These are phyloP conservation scores for Ogataea saltuana DNA, from an alignment of 805 yeast species.

Conservation along the genomic window DNA sequence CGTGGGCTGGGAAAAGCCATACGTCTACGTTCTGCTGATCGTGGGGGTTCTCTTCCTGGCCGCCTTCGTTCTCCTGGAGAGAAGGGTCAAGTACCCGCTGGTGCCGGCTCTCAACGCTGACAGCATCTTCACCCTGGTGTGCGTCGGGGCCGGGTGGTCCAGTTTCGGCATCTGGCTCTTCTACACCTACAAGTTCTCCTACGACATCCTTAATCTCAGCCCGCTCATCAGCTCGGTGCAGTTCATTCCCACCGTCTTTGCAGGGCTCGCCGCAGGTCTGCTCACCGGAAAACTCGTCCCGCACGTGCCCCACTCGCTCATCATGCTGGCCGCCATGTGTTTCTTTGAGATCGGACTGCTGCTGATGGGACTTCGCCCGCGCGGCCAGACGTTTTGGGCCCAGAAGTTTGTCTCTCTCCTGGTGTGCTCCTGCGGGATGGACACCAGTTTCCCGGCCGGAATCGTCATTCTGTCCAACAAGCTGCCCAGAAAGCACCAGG, in stretches of 20 bases:
- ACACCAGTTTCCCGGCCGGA: conserved; percentile 74
- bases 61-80: conserved; percentile 52
- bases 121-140: conserved; percentile 48
- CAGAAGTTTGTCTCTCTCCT: conserved; percentile 57
- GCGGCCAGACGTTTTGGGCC: conserved; percentile 58
- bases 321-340: conserved; percentile 50
- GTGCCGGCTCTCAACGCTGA: conserved; percentile 44
- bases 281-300: conserved; percentile 50
- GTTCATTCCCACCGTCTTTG: conserved; percentile 46
- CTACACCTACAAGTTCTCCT: conserved; percentile 54
- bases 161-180: conserved; percentile 75
- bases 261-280: conserved; percentile 59
- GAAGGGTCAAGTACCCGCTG: conserved; percentile 34
- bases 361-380: conserved; percentile 57
- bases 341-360: conserved; percentile 57
- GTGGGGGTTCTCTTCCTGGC: conserved; percentile 46
- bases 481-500: conserved; percentile 66
- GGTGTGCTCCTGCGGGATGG: conserved; percentile 72
- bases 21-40: conserved; percentile 56
- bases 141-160: conserved; percentile 71
- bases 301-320: conserved; percentile 47
- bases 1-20: conserved; percentile 64
- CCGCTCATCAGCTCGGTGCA: conserved; percentile 49
- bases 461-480: conserved; percentile 60
- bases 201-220: conserved; percentile 50